A percentile compares a stretch with the other conserved stretches of the same genome.
These are phyloP conservation scores for Crithidia expoeki DNA, from an alignment of 208 protist genomes.

Conservation along the genomic window DNA sequence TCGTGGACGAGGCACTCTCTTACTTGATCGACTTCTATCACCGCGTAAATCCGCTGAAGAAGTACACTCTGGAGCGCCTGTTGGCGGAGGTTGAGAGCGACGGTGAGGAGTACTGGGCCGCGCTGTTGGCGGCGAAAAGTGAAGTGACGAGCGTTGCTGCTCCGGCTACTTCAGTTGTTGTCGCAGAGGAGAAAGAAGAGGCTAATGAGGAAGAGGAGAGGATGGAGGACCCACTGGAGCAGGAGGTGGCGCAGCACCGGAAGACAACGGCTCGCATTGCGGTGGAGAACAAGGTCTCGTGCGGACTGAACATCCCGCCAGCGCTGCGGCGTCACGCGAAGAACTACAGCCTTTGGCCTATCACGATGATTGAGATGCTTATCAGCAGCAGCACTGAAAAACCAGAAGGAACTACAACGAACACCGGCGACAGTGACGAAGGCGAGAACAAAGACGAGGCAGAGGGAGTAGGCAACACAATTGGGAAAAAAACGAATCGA, in stretches of 20 bases:
- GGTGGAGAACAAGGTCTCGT: conserved; percentile 42
- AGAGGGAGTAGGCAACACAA: background rate
- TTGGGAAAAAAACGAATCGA: background rate
- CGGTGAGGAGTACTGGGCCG: conserved; percentile 75
- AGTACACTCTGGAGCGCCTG: conserved; percentile 44
- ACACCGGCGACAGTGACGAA: background rate
- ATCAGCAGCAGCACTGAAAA: background rate
- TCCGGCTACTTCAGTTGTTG: conserved; percentile 28
- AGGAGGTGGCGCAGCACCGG: background rate
- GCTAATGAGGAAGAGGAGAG: conserved; percentile 5
- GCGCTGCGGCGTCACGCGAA: conserved; percentile 69
- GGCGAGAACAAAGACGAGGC: conserved; percentile 3
- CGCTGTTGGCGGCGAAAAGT: conserved; percentile 51
- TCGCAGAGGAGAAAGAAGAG: background rate
- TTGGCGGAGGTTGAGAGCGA: conserved; percentile 53
- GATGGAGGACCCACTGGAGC: background rate
- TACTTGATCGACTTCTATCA: conserved; percentile 76
- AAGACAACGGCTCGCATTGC: conserved; percentile 16
- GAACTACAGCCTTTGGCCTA: conserved; percentile 78
- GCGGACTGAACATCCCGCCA: conserved; percentile 62
- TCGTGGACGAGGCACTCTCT: conserved; percentile 50
- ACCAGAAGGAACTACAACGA: background rate
- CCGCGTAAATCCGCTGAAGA: conserved; percentile 60
- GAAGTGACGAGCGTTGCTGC: conserved; percentile 24
- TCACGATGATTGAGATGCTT: conserved; percentile 48